Evolutionary conservation across 1,284 basidiomycete species (phyloP).

Genomic region (Mixia osmundae): DNA sequence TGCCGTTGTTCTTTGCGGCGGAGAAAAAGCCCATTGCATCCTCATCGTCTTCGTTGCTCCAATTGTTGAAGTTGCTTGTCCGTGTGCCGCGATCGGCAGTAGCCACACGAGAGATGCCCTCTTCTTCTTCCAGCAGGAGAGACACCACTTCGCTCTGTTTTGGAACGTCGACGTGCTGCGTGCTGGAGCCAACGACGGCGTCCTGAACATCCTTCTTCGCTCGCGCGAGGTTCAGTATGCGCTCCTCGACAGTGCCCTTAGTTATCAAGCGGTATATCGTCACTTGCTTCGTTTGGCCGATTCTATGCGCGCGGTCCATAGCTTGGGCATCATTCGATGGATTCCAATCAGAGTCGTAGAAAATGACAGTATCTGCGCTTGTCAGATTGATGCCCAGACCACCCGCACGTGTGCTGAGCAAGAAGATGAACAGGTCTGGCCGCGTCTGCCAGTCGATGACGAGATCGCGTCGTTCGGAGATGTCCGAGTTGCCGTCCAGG

Average conservation of each 20-base stretch:
- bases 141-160: constrained; percentile 96
- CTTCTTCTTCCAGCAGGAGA: constrained; percentile 82
- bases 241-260: constrained; percentile 92
- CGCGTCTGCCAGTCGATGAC: constrained; percentile 98
- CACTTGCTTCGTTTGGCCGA: constrained; percentile 96
- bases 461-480: constrained; percentile 95
- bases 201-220: constrained; percentile 49
- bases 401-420: constrained; percentile 88
- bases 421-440: constrained; percentile 88
- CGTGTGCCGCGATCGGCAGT: constrained; percentile 17
- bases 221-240: constrained; percentile 78
- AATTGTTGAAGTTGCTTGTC: constrained; percentile 2
- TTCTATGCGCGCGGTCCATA: constrained; percentile 97
- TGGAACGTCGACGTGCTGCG: constrained; percentile 30
- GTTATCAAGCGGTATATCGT: constrained; percentile 96
- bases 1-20: constrained; percentile 7
- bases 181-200: constrained; percentile 89
- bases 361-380: constrained; percentile 90
- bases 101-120: constrained; percentile 16
- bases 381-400: constrained; percentile 96
- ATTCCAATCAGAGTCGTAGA: constrained; percentile 99
- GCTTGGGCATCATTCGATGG: constrained; percentile 97
- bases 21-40: constrained; percentile 12
- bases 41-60: constrained; percentile 9
- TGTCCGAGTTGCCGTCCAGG: constrained; percentile 80